phyloP scores from a whole-genome alignment of 2,329 filamentous ascomycete species.

The Ceratocystis variospora region DNA sequence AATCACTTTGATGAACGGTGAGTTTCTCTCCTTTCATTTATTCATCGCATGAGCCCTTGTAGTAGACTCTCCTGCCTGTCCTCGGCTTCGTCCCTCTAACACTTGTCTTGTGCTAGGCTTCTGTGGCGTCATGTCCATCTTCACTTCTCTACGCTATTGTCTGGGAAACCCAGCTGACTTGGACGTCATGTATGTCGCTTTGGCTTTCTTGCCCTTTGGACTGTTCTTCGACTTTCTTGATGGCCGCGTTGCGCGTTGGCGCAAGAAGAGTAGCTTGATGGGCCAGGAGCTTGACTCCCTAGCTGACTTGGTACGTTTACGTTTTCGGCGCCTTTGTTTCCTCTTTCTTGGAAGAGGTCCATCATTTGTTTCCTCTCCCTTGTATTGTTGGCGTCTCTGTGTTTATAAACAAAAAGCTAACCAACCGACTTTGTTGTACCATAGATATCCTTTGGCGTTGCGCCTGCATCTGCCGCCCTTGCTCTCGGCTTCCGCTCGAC shows the following conservation, averaged over 20 bases:
- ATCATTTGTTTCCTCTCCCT: background rate
- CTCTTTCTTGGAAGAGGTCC: background rate
- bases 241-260: conserved; percentile 89
- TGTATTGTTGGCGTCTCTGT: background rate
- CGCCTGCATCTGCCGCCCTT: conserved; percentile 77
- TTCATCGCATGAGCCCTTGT: background rate
- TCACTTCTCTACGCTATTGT: conserved; percentile 89
- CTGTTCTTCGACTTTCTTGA: conserved; percentile 98
- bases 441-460: conserved; percentile 88
- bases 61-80: background rate
- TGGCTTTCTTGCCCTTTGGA: conserved; percentile 79
- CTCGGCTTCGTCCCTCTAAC: background rate
- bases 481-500: conserved; percentile 74
- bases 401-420: background rate
- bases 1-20: conserved; percentile 71
- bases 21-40: conserved; percentile 14
- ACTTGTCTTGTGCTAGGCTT: conserved; percentile 38
- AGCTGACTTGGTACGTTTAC: conserved; percentile 66
- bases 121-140: conserved; percentile 87
- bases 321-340: background rate
- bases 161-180: conserved; percentile 53
- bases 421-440: background rate
- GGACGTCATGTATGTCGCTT: conserved; percentile 64
- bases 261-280: conserved; percentile 94
- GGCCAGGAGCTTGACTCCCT: conserved; percentile 94